A percentile compares a stretch with the other conserved stretches of the same genome.
phyloP scores from a whole-genome alignment of 208 protist species.

The Tetramitus jugosus region DNA sequence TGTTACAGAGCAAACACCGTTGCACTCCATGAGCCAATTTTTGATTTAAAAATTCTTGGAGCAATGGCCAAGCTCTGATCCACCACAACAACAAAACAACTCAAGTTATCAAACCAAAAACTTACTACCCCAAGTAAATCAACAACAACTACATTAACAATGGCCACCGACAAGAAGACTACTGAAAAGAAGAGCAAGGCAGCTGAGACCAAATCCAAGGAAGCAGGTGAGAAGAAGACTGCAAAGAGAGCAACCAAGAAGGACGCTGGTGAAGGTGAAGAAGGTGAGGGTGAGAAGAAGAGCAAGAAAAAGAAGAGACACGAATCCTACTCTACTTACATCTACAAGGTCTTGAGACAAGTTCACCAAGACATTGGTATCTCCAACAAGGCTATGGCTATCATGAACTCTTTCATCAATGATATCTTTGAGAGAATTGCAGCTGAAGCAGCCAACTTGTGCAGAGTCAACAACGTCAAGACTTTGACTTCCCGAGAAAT shows the following conservation, averaged over 20 bases:
- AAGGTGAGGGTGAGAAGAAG: too few relatives aligned
- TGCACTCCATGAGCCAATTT: too few relatives aligned
- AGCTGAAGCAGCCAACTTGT: conserved; percentile 59
- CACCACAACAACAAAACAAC: neutral
- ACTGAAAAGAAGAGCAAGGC: neutral
- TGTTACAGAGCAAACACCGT: too few relatives aligned
- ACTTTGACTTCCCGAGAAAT: conserved; percentile 71
- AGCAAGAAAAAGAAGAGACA: conserved; percentile 9
- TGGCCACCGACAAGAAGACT: neutral
- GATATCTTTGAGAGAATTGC: conserved; percentile 82
- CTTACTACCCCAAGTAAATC: neutral
- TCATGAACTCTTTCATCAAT: conserved; percentile 88
- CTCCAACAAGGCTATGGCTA: conserved; percentile 72
- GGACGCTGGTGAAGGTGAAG: neutral
- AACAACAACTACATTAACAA: neutral
- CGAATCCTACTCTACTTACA: neutral
- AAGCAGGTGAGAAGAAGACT: neutral
- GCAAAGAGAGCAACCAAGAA: neutral
- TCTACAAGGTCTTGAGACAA: too few relatives aligned
- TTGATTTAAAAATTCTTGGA: neutral
- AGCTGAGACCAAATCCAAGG: neutral
- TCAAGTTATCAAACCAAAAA: neutral
- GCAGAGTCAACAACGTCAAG: conserved; percentile 67
- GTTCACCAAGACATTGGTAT: too few relatives aligned
- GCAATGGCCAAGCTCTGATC: too few relatives aligned